These are phyloP conservation scores for Rhizoctonia solani DNA, from an alignment of 1,284 basidiomycete species.

Conservation along the genomic window DNA sequence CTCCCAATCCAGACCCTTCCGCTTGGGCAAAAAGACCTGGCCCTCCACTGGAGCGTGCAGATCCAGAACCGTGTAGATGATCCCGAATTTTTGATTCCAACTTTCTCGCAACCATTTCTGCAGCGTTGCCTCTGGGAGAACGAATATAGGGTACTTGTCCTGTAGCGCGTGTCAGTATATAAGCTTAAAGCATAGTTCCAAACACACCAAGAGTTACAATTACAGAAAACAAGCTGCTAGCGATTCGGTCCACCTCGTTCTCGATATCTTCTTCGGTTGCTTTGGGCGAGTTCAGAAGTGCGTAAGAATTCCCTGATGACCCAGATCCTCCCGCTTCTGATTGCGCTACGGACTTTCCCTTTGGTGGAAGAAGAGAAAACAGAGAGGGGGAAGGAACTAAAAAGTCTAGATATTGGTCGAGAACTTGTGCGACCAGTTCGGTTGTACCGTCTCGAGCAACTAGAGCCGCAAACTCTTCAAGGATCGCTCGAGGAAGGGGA, in stretches of 20 bases:
- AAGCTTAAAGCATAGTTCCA: not conserved
- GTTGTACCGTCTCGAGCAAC: constrained; percentile 86
- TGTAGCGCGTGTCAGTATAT: constrained; percentile 43
- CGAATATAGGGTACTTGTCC: constrained; percentile 95
- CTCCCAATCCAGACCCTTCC: constrained; percentile 57
- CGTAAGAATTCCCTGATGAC: constrained; percentile 58
- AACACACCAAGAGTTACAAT: constrained; percentile 85
- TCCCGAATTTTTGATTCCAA: constrained; percentile 92
- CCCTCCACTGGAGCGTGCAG: constrained; percentile 44
- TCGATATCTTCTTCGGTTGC: constrained; percentile 92
- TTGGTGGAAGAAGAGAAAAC: constrained; percentile 80
- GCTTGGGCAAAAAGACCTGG: constrained; percentile 64
- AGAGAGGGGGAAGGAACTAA: constrained; percentile 93
- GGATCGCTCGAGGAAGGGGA: constrained; percentile 79
- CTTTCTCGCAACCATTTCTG: constrained; percentile 97
- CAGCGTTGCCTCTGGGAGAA: constrained; percentile 93
- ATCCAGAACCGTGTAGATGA: constrained; percentile 47
- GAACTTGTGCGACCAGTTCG: constrained; percentile 82
- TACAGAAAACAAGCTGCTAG: constrained; percentile 89
- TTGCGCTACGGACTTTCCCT: constrained; percentile 41
- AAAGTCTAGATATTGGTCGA: constrained; percentile 97
- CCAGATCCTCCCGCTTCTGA: constrained; percentile 44
- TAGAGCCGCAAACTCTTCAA: constrained; percentile 91
- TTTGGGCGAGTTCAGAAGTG: constrained; percentile 89
- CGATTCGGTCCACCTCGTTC: constrained; percentile 89